phyloP scores from a whole-genome alignment of 305 asterid genomes.

The Fraxinus baroniana region DNA sequence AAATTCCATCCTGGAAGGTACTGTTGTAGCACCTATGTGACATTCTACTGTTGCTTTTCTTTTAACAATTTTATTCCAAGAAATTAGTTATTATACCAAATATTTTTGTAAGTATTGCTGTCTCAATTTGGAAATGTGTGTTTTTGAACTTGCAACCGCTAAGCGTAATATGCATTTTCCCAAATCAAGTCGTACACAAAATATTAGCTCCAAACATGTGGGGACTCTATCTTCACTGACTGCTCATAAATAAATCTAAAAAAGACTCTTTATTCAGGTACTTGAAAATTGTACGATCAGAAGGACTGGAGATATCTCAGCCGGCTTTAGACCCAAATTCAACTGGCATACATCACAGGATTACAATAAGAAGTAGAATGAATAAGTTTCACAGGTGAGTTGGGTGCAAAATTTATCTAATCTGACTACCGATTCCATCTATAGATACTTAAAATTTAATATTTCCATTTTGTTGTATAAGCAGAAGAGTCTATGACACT shows the following conservation, averaged over 20 bases:
- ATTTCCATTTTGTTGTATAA: slow-evolving; percentile 17
- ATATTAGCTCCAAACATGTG: background rate
- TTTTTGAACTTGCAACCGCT: background rate
- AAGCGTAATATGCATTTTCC: background rate
- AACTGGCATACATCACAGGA: slow-evolving; percentile 94
- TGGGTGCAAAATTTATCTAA: slow-evolving; percentile 17
- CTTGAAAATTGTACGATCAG: slow-evolving; percentile 70
- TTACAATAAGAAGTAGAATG: slow-evolving; percentile 74
- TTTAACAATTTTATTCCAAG: background rate
- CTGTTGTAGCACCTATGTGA: slow-evolving; percentile 7
- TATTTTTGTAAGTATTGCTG: background rate
- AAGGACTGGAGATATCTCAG: slow-evolving; percentile 97
- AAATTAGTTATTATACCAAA: background rate
- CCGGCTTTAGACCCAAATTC: slow-evolving; percentile 99
- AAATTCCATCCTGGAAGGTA: slow-evolving; percentile 90
- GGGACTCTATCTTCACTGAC: background rate
- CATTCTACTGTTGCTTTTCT: background rate
- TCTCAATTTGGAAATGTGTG: background rate
- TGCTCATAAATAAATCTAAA: background rate
- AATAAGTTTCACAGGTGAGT: slow-evolving; percentile 75
- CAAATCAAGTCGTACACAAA: background rate
- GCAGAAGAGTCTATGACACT: slow-evolving; percentile 84
- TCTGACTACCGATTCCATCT: slow-evolving; percentile 19
- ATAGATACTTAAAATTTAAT: slow-evolving; percentile 5
- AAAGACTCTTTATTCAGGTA: slow-evolving; percentile 46